These are phyloP conservation scores for Eucalyptus viminalis DNA, from an alignment of 345 rosid genomes.

Conservation along the genomic window DNA sequence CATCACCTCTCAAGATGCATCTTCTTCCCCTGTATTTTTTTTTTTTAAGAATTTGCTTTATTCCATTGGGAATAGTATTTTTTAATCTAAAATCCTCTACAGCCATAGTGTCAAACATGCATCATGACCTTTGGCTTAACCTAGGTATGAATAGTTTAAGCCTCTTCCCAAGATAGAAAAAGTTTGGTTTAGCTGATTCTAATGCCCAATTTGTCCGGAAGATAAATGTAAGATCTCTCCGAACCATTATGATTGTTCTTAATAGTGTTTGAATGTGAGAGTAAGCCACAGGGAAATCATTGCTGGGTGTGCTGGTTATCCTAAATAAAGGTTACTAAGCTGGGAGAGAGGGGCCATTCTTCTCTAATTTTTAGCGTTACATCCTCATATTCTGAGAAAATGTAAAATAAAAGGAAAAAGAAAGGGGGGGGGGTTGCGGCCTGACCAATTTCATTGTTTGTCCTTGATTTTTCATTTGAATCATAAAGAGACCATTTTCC, in stretches of 20 bases:
- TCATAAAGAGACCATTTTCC: background rate
- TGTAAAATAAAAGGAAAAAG: background rate
- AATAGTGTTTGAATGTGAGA: background rate
- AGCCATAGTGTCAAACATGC: background rate
- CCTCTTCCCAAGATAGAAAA: background rate
- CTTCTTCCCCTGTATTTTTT: background rate
- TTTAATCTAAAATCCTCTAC: background rate
- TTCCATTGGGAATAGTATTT: background rate
- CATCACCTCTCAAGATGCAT: background rate
- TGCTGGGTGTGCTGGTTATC: background rate
- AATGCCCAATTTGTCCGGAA: background rate
- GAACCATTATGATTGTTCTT: background rate
- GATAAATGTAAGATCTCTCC: background rate
- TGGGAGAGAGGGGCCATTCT: background rate
- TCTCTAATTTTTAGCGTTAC: background rate
- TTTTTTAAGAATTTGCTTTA: background rate
- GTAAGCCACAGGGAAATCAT: background rate
- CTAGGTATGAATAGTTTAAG: background rate
- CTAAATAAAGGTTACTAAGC: background rate
- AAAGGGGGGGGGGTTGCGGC: fast-evolving
- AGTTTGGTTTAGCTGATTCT: background rate
- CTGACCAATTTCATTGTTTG: background rate
- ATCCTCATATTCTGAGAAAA: background rate
- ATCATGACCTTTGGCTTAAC: background rate
- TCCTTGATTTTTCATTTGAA: background rate